Conservation (phyloP, 2,329 filamentous ascomycete species). For the Trichoderma pleuroti region DNA sequence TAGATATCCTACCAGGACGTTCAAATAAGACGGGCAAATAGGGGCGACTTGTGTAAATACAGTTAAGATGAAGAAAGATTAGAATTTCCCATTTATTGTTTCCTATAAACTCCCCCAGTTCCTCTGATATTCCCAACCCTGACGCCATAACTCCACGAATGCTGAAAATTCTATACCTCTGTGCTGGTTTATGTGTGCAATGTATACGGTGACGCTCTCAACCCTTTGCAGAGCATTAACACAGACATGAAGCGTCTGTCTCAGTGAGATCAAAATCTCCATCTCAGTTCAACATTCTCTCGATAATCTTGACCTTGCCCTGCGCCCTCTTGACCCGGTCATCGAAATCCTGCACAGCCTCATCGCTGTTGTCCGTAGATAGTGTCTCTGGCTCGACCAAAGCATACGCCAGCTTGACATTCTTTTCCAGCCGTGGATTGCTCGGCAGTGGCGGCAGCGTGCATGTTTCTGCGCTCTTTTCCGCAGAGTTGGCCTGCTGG, state of each 20-base stretch:
- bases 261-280: neutral
- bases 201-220: neutral
- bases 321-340: slow-evolving; percentile 79
- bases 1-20: slow-evolving; percentile 63
- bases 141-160: slow-evolving; percentile 10
- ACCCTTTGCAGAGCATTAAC: neutral
- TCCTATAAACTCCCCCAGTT: slow-evolving; percentile 6
- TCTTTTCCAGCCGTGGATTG: slow-evolving; percentile 69
- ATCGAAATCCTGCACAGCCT: slow-evolving; percentile 87
- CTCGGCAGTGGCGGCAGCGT: slow-evolving; percentile 44
- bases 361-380: slow-evolving; percentile 78
- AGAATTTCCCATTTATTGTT: slow-evolving; percentile 25
- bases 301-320: slow-evolving; percentile 81
- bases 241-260: neutral
- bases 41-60: slow-evolving; percentile 29
- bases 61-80: slow-evolving; percentile 29
- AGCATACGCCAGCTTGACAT: slow-evolving; percentile 70
- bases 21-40: slow-evolving; percentile 42
- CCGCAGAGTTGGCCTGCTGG: neutral
- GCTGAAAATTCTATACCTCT: neutral
- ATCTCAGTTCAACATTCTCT: slow-evolving; percentile 55
- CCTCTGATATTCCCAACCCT: neutral
- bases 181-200: neutral
- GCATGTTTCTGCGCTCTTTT: slow-evolving; percentile 16
- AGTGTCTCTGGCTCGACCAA: slow-evolving; percentile 76